Base-by-base conservation (phyloP, 1,284 basidiomycete species). In the Ceratobasidium sp. region DNA sequence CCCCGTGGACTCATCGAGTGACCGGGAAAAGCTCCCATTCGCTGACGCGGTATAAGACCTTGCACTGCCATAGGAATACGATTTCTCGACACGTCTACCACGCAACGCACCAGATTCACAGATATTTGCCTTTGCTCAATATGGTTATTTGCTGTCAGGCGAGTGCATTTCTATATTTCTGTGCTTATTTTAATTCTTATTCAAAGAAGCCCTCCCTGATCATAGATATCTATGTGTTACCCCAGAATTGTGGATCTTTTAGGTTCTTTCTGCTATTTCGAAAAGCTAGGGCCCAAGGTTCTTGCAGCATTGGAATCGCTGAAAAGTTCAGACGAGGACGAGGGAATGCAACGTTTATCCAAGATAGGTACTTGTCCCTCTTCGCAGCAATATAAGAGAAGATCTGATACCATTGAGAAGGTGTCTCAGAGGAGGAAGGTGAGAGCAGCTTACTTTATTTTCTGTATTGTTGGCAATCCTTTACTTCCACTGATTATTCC, bases 141-240 rank as follows among this genome's bases (percentile, higher is more conserved):
- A n/a, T n/a, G n/a, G n/a, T n/a, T n/a, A n/a, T n/a, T n/a, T n/a
- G n/a, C n/a, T n/a, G n/a, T n/a, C n/a, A n/a, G n/a, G n/a, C n/a
- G n/a, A n/a, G n/a, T n/a, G n/a, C n/a, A n/a, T n/a, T n/a, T n/a
- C n/a, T n/a, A n/a, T n/a, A n/a, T n/a, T n/a, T n/a, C n/a, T n/a
- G n/a, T n/a, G n/a, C n/a, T 30, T 14, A 32, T 55, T 55, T 18
- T 30, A 30, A 50, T 26, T 45, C 41, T 62, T 5, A 30, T n/a
- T 60, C 58, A 4, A 5, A 30, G n/a, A n/a, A n/a, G n/a, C n/a
- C n/a, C n/a, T n/a, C n/a, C n/a, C 34, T 41, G 57, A 8, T 3
- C 14, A 6, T 28, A 67, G 64, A 55, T 67, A 53, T 67, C 64
- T 36, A 36, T 48, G 30, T 67, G 64, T 34, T 53, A 18, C 3